These are phyloP conservation scores for Casuarina equisetifolia DNA, from an alignment of 306 rosid genomes.

Conservation along the genomic window DNA sequence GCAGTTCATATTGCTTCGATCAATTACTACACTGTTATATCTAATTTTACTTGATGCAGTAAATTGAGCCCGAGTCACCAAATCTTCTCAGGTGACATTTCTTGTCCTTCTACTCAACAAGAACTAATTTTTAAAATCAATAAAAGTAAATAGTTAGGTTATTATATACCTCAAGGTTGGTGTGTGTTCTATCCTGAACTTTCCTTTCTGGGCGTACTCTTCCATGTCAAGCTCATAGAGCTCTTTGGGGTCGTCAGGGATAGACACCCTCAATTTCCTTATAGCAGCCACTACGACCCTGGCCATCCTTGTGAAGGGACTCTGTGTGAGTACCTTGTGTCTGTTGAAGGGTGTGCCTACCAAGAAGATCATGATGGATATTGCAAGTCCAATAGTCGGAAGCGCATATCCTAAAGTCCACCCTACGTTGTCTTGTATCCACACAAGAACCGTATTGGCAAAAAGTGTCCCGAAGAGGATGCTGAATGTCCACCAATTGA, in stretches of 20 bases:
- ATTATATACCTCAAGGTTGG: conserved; percentile 61
- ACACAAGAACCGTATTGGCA: conserved; percentile 79
- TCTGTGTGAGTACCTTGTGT: conserved; percentile 57
- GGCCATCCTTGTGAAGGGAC: conserved; percentile 59
- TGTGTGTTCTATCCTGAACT: conserved; percentile 63
- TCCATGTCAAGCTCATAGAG: conserved; percentile 61
- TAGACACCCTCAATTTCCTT: conserved; percentile 56
- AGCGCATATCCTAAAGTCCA: conserved; percentile 90
- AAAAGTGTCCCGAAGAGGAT: conserved; percentile 77
- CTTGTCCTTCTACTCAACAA: no score
- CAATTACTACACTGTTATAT: no score
- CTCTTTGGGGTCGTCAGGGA: conserved; percentile 55
- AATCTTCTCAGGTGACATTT: background rate
- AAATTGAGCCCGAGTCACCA: background rate
- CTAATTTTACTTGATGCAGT: no score
- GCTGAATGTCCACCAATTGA: conserved; percentile 99
- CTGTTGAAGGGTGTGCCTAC: conserved; percentile 73
- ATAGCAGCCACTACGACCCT: conserved; percentile 62
- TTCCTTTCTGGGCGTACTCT: conserved; percentile 46
- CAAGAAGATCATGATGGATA: conserved; percentile 57
- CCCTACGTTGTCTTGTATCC: conserved; percentile 83
- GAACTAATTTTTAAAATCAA: no score
- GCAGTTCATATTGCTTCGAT: no score
- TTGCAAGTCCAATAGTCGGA: conserved; percentile 75
- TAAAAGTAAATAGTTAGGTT: no score